Evolutionary conservation across 768 basidiomycete genomes (phyloP), one percentile per base, ranked within the genome.

Genomic region (Boletus speciosus): DNA sequence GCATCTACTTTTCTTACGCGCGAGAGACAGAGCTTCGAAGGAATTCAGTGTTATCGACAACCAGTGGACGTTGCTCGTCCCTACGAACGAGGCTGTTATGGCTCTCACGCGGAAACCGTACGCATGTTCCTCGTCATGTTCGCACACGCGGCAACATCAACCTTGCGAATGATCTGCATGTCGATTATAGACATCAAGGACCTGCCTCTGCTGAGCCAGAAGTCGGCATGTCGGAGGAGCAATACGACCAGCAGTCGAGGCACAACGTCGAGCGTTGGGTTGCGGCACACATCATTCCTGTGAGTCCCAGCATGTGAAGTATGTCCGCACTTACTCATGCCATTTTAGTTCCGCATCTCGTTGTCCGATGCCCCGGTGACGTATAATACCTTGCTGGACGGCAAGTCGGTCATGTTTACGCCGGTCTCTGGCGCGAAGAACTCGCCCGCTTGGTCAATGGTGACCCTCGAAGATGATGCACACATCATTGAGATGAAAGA

Each of bases 81-180:
- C 93, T 1, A 90, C 88, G 25, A 94, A 96, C 70, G 89, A 86
- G 68, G 93, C 91, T 9, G 83, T 94, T 15, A 90, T 93, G 82
- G 84, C 85, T 5, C 73, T 93, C 49, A 68, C 83, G 3, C 74
- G 83, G 63, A 93, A 94, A 71, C 93, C 93, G 90, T 94, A 71
- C 72, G 88, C 76, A 31, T 1, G 1, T 9, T 27, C 14, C 38
- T 27, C 16, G 1, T 34, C 47, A 5, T 8, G 11, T 41, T 25
- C 14, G 7, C 41, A 21, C 38, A n/a, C 19, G 5, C 12, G 8
- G 8, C 29, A 29, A 29, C 27, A 10, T 9, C 47, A 1, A 44
- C 7, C 5, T 32, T 1, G 10, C 2, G 5, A 39, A 40, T 43
- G 12, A 5, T 48, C n/a, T 48, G 10, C 32, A 6, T 49, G 29